Evolutionary conservation across 108 stramenopile genomes (phyloP), one percentile per base, ranked within the genome.

Genomic region (Epipyxis sp.): DNA sequence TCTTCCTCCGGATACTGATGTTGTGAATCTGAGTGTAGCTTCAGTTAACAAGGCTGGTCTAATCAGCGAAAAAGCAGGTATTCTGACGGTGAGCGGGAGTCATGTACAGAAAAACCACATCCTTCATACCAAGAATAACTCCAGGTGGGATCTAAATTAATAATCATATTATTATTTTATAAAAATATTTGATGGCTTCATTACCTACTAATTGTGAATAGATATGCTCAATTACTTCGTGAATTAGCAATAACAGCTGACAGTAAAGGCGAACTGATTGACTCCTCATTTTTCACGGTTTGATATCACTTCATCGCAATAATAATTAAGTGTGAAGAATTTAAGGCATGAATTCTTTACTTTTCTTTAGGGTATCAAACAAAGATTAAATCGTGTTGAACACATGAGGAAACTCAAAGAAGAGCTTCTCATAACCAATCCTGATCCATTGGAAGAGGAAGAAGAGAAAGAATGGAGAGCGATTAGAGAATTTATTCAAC

Each of bases 281-380:
- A 74, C 34, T 74, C 71, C 27, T 39, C 44, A 10, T 74, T 74
- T 74, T 74, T 54, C 71, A 54, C 71, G 71, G 71, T 74, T 27
- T 43, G 71, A 65, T 6, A 25, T 35, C 10, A 13, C 20, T 13
- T 13, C 42, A 13, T 43, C 6, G n/a, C n/a, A n/a, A n/a, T n/a
- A n/a, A n/a, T n/a, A n/a, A n/a, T n/a, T n/a, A n/a, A n/a, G n/a
- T n/a, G n/a, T n/a, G n/a, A n/a, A n/a, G n/a, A n/a, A n/a, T n/a
- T n/a, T n/a, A n/a, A n/a, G n/a, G n/a, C n/a, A n/a, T n/a, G n/a
- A n/a, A n/a, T n/a, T 65, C 25, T 65, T 10, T 65, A 50, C 34
- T 74, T 16, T 74, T 34, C 50, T 54, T 10, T 57, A 74, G 71
- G 71, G 71, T 54, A 25, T 74, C 25, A 57, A 54, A 35, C 71